Evolutionary conservation across 192 early-diverging fungal species (phyloP), one percentile per base, ranked within the genome.

Genomic region (Linderina pennispora): DNA sequence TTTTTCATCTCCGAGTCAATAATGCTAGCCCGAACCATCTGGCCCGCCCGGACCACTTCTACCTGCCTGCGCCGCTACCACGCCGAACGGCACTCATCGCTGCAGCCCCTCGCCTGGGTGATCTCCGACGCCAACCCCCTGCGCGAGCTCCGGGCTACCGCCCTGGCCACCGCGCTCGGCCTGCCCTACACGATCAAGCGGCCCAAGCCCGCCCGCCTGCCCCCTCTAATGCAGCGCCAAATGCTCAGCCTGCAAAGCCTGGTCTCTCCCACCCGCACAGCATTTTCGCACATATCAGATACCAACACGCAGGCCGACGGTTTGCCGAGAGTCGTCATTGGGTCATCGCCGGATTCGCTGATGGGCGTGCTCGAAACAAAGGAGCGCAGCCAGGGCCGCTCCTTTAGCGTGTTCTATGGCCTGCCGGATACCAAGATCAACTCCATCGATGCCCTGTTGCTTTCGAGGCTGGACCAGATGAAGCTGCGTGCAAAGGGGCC

Each of bases 391-490:
- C 15, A 16, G 13, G 45, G 43, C 23, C 62, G 45, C 8, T 40
- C 51, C 4, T 45, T 53, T 31, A 5, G 53, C 0, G 54, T 72
- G 17, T 72, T 41, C 19, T 32, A 65, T 4, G 68, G 68, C 8
- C 26, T 54, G 11, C 68, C 68, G 6, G 18, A 45, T 17, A 53
- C 53, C 9, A 53, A 50, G 33, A 45, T 65, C 17, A 16, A 52
- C 11, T 34, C 55, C 1, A 53, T 72, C 38, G 68, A 65, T 34
- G 68, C 44, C 2, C 35, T 72, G 9, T 56, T 61, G 23, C 38
- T 72, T 13, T 64, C 68, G 11, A 41, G 45, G 15, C 33, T 72
- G 20, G 62, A 72, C 8, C 68, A 65, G 44, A 64, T 72, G 68
- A 36, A 24, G 21, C 46, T 72, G 25, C 48, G 68, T 5, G 31